Base-by-base conservation (phyloP, 176 grass and related monocot genomes). In the Eremochloa ophiuroides region DNA sequence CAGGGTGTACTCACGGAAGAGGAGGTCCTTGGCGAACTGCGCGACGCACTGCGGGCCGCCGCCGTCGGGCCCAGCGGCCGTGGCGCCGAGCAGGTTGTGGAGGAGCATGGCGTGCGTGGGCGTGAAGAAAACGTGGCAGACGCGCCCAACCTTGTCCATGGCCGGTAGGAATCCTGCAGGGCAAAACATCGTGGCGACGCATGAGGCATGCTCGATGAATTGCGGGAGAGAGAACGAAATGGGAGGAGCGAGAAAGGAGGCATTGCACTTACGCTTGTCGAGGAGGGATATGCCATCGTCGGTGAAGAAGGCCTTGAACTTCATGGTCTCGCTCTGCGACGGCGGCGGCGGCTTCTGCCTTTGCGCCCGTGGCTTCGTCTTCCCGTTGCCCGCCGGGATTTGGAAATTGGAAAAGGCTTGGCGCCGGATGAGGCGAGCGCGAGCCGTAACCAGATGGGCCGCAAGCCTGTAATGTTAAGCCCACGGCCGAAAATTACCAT, bases 301-400 rank as follows among this genome's bases (percentile, higher is more conserved):
- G 56, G 93, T 99, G 84, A 95, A 90, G 86, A 91, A 93, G 53
- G 93, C 96, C 79, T 95, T 99, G 35, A 95, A 99, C 81, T 95
- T 95, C 96, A 99, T 99, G 37, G 71, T 74, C 73, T 73, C 5
- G 13, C 47, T 34, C 17, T 10, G n/a, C 10, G 31, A 46, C 40
- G 64, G 12, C 22, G 51, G 29, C 50, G 39, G 29, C 11, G 26
- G 56, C 26, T 39, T 42, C 62, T 8, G 75, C 47, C 38, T 50
- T 29, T 14, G 27, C 27, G 13, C 4, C 5, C 14, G 44, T 16
- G 44, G 44, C 60, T 62, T 84, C 47, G 67, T 26, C 58, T 65
- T 23, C 66, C 15, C 53, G 70, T 55, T 37, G 26, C 12, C 62
- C 55, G 38, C 69, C 68, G 66, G 5, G 40, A n/a, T 59, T 59